Evolutionary conservation across 345 rosid species (phyloP).

Genomic region (Sisymbrium irio): DNA sequence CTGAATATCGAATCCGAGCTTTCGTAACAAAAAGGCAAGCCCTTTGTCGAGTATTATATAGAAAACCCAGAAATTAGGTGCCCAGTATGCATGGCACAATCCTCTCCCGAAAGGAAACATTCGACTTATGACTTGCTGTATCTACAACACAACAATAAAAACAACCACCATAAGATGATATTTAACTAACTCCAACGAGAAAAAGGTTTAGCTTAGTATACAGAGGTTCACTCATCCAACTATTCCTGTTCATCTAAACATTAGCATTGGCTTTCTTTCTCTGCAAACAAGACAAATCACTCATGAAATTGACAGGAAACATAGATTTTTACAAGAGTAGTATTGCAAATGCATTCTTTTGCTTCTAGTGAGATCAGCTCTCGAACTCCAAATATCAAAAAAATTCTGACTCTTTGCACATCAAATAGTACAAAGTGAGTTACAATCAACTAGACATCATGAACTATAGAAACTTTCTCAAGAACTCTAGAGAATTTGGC

Average conservation of each 20-base stretch:
- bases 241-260: not conserved
- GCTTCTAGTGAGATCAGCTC: not conserved
- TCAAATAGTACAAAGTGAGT: not conserved
- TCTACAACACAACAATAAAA: constrained; percentile 48
- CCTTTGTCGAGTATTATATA: constrained; percentile 79
- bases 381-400: not conserved
- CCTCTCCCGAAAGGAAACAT: constrained; percentile 99
- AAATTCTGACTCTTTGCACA: not conserved
- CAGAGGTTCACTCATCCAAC: not conserved
- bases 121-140: constrained; percentile 63
- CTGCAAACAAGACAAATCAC: not conserved
- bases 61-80: constrained; percentile 95
- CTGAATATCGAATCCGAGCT: constrained; percentile 51
- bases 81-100: constrained; percentile 96
- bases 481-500: not conserved
- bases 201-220: not conserved
- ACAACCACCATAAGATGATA: not conserved
- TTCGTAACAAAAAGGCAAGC: constrained; percentile 53
- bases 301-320: not conserved
- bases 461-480: not conserved
- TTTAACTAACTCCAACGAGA: not conserved
- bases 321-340: not conserved
- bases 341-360: not conserved
- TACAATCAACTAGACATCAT: not conserved
- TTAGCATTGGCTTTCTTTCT: not conserved